Conservation (phyloP, 179 eudicot species). For the Carnegiea gigantea region DNA sequence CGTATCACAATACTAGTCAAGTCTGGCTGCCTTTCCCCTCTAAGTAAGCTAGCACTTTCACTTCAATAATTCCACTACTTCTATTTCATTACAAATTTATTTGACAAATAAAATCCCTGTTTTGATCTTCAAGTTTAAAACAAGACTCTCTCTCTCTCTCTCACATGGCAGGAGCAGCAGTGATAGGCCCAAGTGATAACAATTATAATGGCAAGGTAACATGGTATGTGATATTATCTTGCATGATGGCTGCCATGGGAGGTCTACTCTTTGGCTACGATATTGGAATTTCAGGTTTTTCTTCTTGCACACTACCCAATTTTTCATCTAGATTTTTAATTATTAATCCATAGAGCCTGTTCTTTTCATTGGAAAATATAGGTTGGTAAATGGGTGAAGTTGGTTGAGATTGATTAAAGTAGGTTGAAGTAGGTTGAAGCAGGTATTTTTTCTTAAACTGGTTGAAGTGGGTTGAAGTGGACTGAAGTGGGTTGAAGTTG, state of each 20-base stretch:
- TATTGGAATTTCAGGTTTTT: conserved; percentile 36
- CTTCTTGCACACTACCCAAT: not conserved
- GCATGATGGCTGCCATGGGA: conserved; percentile 42
- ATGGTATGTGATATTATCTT: conserved; percentile 32
- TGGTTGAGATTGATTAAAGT: too few species aligned
- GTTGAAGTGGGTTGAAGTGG: too few species aligned
- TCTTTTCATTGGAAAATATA: too few species aligned
- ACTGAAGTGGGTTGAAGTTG: too few species aligned
- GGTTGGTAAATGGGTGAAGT: too few species aligned
- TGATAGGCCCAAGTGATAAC: conserved; percentile 1
- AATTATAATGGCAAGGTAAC: conserved; percentile 34
- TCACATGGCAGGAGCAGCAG: conserved; percentile 26
- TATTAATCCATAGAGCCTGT: too few species aligned
- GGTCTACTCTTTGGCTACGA: conserved; percentile 36
- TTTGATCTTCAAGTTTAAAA: not conserved
- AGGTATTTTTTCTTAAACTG: too few species aligned
- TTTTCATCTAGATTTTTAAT: not conserved
- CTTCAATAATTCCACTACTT: not conserved
- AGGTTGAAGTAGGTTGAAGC: too few species aligned
- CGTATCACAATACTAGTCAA: conserved; percentile 17
- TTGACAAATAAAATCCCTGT: not conserved
- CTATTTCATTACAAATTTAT: not conserved
- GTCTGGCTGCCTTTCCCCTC: conserved; percentile 20
- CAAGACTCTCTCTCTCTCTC: not conserved
- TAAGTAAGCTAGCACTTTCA: not conserved